These are phyloP conservation scores for Diaporthe ampelina DNA, from an alignment of 2,329 filamentous ascomycete species.

Conservation along the genomic window DNA sequence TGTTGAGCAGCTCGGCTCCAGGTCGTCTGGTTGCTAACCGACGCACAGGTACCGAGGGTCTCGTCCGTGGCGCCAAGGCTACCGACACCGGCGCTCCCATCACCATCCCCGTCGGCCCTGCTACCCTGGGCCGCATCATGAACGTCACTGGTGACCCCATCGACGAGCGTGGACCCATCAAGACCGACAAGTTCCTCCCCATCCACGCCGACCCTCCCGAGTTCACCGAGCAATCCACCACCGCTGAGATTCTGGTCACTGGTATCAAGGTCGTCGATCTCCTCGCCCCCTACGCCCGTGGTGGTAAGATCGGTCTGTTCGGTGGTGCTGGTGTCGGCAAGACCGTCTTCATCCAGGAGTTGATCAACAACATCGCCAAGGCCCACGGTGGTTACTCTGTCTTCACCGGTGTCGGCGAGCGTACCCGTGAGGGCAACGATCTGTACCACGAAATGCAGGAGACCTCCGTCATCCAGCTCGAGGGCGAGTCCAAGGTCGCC, in stretches of 20 bases:
- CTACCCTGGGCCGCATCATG: conserved; percentile 98
- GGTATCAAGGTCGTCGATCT: conserved; percentile 99
- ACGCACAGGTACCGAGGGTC: conserved; percentile 93
- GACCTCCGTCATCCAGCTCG: conserved; percentile 98
- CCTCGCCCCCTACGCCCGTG: conserved; percentile 98
- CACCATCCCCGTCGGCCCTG: conserved; percentile 93
- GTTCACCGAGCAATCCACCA: conserved; percentile 96
- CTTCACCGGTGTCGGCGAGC: conserved; percentile 99
- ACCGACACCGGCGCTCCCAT: conserved; percentile 94
- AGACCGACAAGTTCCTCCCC: conserved; percentile 86
- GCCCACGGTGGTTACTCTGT: conserved; percentile 99
- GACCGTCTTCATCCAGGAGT: conserved; percentile 99
- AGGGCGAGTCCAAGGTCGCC: conserved; percentile 99
- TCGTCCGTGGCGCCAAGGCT: conserved; percentile 90
- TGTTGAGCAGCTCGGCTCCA: conserved; percentile 41
- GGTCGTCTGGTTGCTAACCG: conserved; percentile 37
- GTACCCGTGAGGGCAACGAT: conserved; percentile 99
- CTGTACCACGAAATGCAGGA: conserved; percentile 99
- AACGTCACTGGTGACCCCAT: conserved; percentile 99
- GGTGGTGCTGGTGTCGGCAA: conserved; percentile 99
- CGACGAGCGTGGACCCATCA: conserved; percentile 99
- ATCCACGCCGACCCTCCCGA: conserved; percentile 95
- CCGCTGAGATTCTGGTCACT: conserved; percentile 95
- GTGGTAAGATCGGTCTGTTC: conserved; percentile 99
- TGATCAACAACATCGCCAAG: conserved; percentile 99